These are phyloP conservation scores for Buxus sempervirens DNA, from an alignment of 164 flowering plant species.

Conservation along the genomic window DNA sequence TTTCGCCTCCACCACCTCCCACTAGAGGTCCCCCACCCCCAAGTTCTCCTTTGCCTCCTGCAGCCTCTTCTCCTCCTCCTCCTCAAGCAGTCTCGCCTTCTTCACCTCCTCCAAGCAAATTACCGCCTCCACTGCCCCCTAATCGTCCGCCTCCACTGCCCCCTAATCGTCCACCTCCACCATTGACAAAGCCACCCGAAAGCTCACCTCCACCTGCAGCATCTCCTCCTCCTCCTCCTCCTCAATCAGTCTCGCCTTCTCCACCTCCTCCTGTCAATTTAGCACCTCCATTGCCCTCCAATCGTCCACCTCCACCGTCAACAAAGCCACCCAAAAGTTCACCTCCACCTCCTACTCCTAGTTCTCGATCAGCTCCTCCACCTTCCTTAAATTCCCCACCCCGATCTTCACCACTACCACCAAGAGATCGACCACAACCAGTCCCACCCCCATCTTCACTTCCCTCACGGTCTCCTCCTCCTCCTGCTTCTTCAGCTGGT, in stretches of 20 bases:
- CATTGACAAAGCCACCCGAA: slow-evolving; percentile 32
- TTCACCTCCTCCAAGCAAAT: slow-evolving; percentile 20
- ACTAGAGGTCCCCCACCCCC: slow-evolving; percentile 15
- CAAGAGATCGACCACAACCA: not conserved
- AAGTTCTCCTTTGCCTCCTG: slow-evolving; percentile 12
- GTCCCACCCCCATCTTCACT: slow-evolving; percentile 23
- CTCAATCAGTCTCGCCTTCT: slow-evolving; percentile 21
- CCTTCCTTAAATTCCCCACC: slow-evolving; percentile 32
- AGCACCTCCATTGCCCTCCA: slow-evolving; percentile 21
- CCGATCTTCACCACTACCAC: slow-evolving; percentile 28
- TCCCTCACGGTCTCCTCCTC: slow-evolving; percentile 15
- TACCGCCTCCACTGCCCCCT: slow-evolving; percentile 23
- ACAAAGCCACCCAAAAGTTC: slow-evolving; percentile 29
- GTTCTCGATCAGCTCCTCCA: slow-evolving; percentile 28
- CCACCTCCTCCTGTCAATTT: slow-evolving; percentile 7
- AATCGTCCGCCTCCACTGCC: slow-evolving; percentile 14
- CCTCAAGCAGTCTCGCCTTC: slow-evolving; percentile 20
- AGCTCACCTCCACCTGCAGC: slow-evolving; percentile 23
- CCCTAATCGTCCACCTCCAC: slow-evolving; percentile 16
- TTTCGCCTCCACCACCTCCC: not conserved
- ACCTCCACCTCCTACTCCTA: slow-evolving; percentile 34
- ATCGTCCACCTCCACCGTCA: slow-evolving; percentile 23
- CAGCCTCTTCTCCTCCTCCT: slow-evolving; percentile 26
- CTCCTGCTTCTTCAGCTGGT: slow-evolving; percentile 14
- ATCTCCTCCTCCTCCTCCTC: slow-evolving; percentile 34